Evolutionary conservation across 495 filamentous ascomycete genomes (phyloP).

Genomic region (Podospora australis): DNA sequence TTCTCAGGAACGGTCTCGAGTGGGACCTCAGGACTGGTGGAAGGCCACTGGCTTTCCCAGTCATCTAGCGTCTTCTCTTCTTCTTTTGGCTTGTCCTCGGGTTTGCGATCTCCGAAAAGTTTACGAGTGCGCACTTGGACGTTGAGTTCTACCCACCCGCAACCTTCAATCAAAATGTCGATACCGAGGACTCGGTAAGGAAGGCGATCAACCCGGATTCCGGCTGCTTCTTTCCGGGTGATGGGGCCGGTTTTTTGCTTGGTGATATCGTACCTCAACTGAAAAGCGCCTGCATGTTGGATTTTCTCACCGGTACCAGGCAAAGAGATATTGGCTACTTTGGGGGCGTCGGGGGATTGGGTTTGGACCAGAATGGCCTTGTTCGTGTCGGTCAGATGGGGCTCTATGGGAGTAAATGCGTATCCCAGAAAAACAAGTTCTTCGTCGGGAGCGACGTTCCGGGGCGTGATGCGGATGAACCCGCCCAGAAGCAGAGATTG

Average conservation of each 20-base stretch:
- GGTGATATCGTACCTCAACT: slow-evolving; percentile 76
- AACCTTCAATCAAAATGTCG: slow-evolving; percentile 84
- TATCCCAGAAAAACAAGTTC: slow-evolving; percentile 59
- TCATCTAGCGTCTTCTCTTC: slow-evolving; percentile 8
- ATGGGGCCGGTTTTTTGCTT: slow-evolving; percentile 58
- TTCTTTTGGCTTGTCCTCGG: slow-evolving; percentile 4
- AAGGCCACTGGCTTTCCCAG: too few species aligned
- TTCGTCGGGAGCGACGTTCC: slow-evolving; percentile 40
- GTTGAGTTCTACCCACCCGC: slow-evolving; percentile 87
- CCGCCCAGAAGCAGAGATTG: slow-evolving; percentile 83
- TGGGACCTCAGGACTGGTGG: too few species aligned
- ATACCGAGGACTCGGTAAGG: slow-evolving; percentile 73
- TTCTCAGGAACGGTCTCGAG: too few species aligned
- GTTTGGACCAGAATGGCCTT: slow-evolving; percentile 67
- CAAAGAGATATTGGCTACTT: slow-evolving; percentile 53
- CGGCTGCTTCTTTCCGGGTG: slow-evolving; percentile 42
- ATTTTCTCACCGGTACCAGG: slow-evolving; percentile 50
- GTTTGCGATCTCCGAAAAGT: slow-evolving; percentile 17
- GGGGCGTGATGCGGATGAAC: slow-evolving; percentile 80
- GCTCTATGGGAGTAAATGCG: slow-evolving; percentile 66
- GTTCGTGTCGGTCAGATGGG: slow-evolving; percentile 68
- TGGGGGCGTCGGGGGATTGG: slow-evolving; percentile 42
- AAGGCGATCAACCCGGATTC: slow-evolving; percentile 50
- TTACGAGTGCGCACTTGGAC: slow-evolving; percentile 64
- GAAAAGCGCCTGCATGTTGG: slow-evolving; percentile 64